These are phyloP conservation scores for Dothideomycetes sp. DNA, from an alignment of 2,329 filamentous ascomycete genomes.

Conservation along the genomic window DNA sequence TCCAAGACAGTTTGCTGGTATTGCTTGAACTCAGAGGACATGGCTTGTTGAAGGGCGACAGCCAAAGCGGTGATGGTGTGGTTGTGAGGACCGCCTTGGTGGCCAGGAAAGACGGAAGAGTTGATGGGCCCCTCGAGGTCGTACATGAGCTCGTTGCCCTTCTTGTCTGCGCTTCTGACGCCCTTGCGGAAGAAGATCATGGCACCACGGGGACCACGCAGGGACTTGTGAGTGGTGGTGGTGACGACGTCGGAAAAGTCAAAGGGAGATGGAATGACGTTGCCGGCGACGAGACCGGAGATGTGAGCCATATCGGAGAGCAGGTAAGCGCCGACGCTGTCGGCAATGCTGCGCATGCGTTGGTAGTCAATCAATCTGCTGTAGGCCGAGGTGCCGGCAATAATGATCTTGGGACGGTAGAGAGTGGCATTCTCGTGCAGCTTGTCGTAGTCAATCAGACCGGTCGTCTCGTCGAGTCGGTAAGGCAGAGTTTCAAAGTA, in stretches of 20 bases:
- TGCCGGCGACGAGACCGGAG: slow-evolving; percentile 86
- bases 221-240: slow-evolving; percentile 97
- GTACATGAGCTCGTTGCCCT: slow-evolving; percentile 79
- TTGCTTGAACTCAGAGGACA: slow-evolving; percentile 78
- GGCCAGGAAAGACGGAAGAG: slow-evolving; percentile 96
- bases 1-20: slow-evolving; percentile 89
- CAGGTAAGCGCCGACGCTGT: slow-evolving; percentile 87
- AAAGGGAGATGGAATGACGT: slow-evolving; percentile 90
- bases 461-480: slow-evolving; percentile 78
- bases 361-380: slow-evolving; percentile 95
- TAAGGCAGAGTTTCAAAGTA: slow-evolving; percentile 99
- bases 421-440: slow-evolving; percentile 83
- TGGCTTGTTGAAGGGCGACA: slow-evolving; percentile 90
- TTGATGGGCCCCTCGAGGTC: slow-evolving; percentile 96
- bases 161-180: slow-evolving; percentile 78
- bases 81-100: slow-evolving; percentile 98
- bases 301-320: slow-evolving; percentile 99
- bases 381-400: slow-evolving; percentile 96
- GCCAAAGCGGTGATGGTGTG: slow-evolving; percentile 97
- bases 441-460: slow-evolving; percentile 92
- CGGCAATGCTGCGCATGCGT: slow-evolving; percentile 91
- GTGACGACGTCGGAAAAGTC: slow-evolving; percentile 90
- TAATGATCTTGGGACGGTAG: slow-evolving; percentile 91
- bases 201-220: slow-evolving; percentile 91
- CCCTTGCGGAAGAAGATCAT: slow-evolving; percentile 99